A percentile compares a stretch with the other conserved stretches of the same genome.
phyloP scores from a whole-genome alignment of 768 basidiomycete genomes.

The Rhizopogon vinicolor region DNA sequence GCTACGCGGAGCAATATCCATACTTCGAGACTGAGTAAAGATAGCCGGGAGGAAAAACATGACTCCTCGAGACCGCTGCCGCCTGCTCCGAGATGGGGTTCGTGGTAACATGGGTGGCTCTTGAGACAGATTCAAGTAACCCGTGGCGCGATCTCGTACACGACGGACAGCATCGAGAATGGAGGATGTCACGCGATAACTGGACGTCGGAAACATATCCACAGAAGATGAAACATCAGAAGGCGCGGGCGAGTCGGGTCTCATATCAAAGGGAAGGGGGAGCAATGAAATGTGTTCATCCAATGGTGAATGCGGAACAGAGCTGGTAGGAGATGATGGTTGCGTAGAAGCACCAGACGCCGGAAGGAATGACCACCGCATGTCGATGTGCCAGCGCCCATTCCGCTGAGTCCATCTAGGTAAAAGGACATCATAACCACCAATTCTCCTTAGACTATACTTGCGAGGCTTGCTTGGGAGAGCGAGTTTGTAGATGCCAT shows the following conservation, averaged over 20 bases:
- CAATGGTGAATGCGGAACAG: conserved; percentile 42
- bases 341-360: conserved; percentile 35
- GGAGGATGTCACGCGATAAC: conserved; percentile 34
- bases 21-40: conserved; percentile 45
- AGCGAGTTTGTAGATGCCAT: conserved; percentile 56
- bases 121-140: conserved; percentile 40
- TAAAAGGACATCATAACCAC: conserved; percentile 74
- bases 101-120: conserved; percentile 34
- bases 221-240: conserved; percentile 41
- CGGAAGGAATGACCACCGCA: conserved; percentile 50
- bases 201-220: conserved; percentile 37
- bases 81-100: conserved; percentile 43
- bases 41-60: conserved; percentile 82
- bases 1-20: conserved; percentile 26
- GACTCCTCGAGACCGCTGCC: conserved; percentile 53
- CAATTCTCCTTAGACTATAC: conserved; percentile 53
- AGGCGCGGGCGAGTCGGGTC: conserved; percentile 51
- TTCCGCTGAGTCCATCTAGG: conserved; percentile 70
- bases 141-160: conserved; percentile 49
- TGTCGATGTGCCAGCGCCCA: conserved; percentile 71
- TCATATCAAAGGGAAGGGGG: conserved; percentile 58
- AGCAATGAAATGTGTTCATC: conserved; percentile 51
- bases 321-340: conserved; percentile 43
- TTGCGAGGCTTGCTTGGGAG: conserved; percentile 58
- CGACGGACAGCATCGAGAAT: conserved; percentile 51